Conservation (phyloP, 352 stramenopile genomes). For the Globisporangium paddicum region DNA sequence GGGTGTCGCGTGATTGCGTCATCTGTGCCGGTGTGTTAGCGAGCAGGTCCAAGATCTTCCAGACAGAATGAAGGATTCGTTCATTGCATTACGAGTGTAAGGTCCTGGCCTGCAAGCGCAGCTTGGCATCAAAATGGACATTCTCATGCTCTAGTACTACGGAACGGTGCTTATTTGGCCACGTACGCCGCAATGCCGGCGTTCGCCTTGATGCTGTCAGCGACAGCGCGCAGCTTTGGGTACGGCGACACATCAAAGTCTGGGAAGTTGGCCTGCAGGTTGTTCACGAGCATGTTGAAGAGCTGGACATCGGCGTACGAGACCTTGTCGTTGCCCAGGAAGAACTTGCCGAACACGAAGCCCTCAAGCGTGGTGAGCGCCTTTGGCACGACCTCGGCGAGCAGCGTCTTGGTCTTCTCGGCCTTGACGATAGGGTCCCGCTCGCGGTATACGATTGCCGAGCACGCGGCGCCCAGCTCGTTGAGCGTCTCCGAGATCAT, state of each 20-base stretch:
- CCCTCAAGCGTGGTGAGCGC: slow-evolving; percentile 25
- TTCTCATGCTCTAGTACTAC: neutral
- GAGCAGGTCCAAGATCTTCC: no score
- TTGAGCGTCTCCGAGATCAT: slow-evolving; percentile 14
- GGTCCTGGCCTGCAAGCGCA: neutral
- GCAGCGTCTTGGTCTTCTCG: slow-evolving; percentile 31
- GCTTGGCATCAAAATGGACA: neutral
- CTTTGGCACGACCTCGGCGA: slow-evolving; percentile 23
- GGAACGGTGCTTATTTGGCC: neutral
- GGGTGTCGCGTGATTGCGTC: no score
- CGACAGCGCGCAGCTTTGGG: slow-evolving; percentile 31
- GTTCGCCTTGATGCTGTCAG: slow-evolving; percentile 28
- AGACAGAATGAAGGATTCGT: no score
- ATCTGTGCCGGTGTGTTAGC: no score
- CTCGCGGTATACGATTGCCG: neutral
- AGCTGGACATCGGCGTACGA: slow-evolving; percentile 37
- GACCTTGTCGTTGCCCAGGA: slow-evolving; percentile 28
- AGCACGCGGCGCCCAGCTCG: neutral
- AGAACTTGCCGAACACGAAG: slow-evolving; percentile 30
- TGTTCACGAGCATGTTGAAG: slow-evolving; percentile 38
- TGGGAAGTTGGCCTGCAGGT: slow-evolving; percentile 17
- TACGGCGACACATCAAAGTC: slow-evolving; percentile 15
- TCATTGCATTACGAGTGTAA: neutral
- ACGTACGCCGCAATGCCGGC: slow-evolving; percentile 29
- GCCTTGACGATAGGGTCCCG: slow-evolving; percentile 27